A percentile compares a stretch with the other conserved stretches of the same genome.
These are phyloP conservation scores for Cystobasidium onofrii DNA, from an alignment of 768 basidiomycete genomes.

Conservation along the genomic window DNA sequence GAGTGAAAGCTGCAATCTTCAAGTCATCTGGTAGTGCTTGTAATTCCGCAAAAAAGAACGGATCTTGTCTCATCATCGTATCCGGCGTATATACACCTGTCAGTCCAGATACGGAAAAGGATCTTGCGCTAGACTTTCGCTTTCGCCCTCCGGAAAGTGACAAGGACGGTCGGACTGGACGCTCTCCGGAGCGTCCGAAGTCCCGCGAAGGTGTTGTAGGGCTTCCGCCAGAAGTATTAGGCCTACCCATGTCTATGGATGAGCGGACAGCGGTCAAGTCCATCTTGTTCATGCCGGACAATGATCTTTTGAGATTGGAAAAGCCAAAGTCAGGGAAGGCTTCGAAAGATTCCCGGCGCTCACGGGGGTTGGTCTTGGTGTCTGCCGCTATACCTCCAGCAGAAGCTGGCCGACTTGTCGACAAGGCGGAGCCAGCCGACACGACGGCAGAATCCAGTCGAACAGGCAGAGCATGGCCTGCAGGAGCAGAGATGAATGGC, in stretches of 20 bases:
- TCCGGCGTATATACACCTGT: slow-evolving; percentile 17
- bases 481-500: not conserved
- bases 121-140: not conserved
- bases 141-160: not conserved
- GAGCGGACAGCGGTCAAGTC: slow-evolving; percentile 13
- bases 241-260: not conserved
- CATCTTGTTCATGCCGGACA: slow-evolving; percentile 12
- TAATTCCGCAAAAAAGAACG: slow-evolving; percentile 27
- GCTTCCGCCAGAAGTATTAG: not conserved
- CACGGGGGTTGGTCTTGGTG: not conserved
- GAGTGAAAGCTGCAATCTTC: slow-evolving; percentile 31
- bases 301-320: slow-evolving; percentile 13
- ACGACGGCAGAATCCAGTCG: not conserved
- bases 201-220: not conserved
- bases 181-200: not conserved
- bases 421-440: not conserved
- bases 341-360: slow-evolving; percentile 12
- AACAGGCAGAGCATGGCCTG: not conserved
- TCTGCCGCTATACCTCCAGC: not conserved
- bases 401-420: not conserved
- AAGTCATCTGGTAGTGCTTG: slow-evolving; percentile 30
- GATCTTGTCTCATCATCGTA: slow-evolving; percentile 20
- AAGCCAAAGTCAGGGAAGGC: slow-evolving; percentile 19
- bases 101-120: slow-evolving; percentile 18
- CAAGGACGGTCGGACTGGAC: slow-evolving; percentile 4